Percentiles rank a stretch among this genome's conserved stretches.
phyloP scores from a whole-genome alignment of 2,329 filamentous ascomycete genomes.

The Beauveria varroae region DNA sequence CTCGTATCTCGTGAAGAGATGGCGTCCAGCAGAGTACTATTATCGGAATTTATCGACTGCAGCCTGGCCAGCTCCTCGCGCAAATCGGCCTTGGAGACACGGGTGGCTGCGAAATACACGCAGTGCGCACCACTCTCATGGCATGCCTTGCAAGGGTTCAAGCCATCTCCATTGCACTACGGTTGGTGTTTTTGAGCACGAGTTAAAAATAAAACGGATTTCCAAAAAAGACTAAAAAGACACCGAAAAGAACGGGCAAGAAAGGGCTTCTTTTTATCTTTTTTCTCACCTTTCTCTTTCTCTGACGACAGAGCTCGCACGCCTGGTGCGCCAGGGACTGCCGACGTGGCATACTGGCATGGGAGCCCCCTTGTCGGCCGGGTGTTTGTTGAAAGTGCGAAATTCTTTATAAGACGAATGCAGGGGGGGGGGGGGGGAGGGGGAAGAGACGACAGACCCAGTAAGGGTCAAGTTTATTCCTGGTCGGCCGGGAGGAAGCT shows the following conservation, averaged over 20 bases:
- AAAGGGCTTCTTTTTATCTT: background rate
- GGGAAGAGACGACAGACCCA: no score
- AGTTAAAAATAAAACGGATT: no score
- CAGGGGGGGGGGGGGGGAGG: background rate
- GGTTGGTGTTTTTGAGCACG: background rate
- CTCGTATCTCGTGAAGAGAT: background rate
- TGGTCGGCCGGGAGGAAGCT: no score
- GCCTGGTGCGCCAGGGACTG: background rate
- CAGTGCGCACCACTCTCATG: background rate
- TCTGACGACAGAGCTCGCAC: conserved; percentile 8
- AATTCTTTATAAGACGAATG: background rate
- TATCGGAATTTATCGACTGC: background rate
- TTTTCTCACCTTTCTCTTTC: conserved; percentile 2
- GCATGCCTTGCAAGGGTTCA: background rate
- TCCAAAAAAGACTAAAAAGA: no score
- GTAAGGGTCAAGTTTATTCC: no score
- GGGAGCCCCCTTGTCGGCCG: background rate
- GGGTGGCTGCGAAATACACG: background rate
- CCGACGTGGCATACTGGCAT: background rate
- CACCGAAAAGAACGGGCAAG: no score
- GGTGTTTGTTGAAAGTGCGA: background rate
- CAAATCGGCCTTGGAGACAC: conserved; percentile 4
- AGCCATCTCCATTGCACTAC: conserved; percentile 5
- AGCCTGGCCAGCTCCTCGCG: background rate
- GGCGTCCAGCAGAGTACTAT: background rate